Conservation (phyloP, 495 filamentous ascomycete genomes). For the Penicillium cataractarum region DNA sequence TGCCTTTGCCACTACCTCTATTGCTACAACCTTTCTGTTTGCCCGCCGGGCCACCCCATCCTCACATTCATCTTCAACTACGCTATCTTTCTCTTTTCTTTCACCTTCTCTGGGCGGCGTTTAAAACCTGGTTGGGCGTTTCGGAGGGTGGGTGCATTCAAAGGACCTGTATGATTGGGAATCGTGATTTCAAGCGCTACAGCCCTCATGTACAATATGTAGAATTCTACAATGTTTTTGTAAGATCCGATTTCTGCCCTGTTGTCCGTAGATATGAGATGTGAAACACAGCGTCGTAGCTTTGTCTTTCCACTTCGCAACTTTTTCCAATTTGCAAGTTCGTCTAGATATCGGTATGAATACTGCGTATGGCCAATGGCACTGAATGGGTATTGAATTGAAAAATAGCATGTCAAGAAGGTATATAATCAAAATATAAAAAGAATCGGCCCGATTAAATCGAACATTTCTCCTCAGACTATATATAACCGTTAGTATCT, state of each 20-base stretch:
- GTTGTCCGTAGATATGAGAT: not conserved
- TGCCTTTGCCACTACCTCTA: not conserved
- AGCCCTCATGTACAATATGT: slow-evolving; percentile 34
- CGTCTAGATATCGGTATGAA: not conserved
- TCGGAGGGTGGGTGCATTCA: slow-evolving; percentile 17
- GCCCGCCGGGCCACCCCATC: not conserved
- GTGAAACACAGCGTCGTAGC: too few relatives aligned
- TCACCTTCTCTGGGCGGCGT: slow-evolving; percentile 19
- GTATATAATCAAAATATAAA: not conserved
- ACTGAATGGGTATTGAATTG: not conserved
- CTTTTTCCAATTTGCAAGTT: not conserved
- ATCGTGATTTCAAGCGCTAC: slow-evolving; percentile 29
- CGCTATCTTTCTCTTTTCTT: slow-evolving; percentile 9
- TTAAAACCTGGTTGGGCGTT: slow-evolving; percentile 25
- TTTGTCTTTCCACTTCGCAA: too few relatives aligned
- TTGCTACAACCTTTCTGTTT: not conserved
- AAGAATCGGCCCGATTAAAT: not conserved
- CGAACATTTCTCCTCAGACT: not conserved
- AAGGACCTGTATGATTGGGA: slow-evolving; percentile 23
- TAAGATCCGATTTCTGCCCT: slow-evolving; percentile 5
- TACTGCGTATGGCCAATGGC: not conserved
- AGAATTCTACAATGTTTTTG: slow-evolving; percentile 24
- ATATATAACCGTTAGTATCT: not conserved
- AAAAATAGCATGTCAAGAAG: not conserved
- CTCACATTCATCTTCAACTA: not conserved